phyloP scores from a whole-genome alignment of 768 basidiomycete genomes.

The Naganishia antarctica region DNA sequence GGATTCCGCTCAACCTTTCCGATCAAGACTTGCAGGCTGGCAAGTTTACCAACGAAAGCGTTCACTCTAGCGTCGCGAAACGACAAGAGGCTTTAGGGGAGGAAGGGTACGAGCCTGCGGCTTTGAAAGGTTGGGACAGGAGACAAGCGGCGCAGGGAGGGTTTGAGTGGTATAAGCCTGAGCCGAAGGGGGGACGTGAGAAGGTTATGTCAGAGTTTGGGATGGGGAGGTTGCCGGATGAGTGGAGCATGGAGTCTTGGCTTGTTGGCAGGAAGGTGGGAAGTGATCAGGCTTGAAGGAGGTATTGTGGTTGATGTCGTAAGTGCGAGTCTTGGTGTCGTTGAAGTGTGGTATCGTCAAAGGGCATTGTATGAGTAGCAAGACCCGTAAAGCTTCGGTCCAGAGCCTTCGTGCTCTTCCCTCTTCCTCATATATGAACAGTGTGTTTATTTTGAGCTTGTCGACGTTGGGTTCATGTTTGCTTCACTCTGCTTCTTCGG shows the following conservation, averaged over 20 bases:
- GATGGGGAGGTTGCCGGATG: neutral
- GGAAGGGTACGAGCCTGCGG: neutral
- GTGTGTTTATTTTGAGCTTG: no score
- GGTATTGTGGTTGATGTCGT: no score
- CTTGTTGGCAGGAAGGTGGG: neutral
- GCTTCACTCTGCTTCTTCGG: no score
- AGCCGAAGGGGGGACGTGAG: neutral
- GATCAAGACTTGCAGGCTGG: slow-evolving; percentile 50
- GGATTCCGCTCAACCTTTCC: slow-evolving; percentile 56
- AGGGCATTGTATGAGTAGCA: no score
- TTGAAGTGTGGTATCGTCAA: no score
- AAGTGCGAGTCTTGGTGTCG: no score
- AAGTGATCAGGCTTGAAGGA: no score
- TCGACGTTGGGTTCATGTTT: no score
- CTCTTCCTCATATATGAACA: no score
- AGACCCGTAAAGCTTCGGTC: no score
- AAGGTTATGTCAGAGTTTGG: slow-evolving; percentile 4
- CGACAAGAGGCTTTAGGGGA: neutral
- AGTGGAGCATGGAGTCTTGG: slow-evolving; percentile 17
- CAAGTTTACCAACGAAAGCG: slow-evolving; percentile 55
- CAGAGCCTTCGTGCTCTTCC: no score
- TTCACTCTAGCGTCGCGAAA: slow-evolving; percentile 4
- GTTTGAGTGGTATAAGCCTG: no score
- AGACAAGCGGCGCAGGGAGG: neutral
- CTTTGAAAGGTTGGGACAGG: slow-evolving; percentile 14